Base-by-base conservation (phyloP, 805 yeast genomes). In the Tanozyma kutaoensis region DNA sequence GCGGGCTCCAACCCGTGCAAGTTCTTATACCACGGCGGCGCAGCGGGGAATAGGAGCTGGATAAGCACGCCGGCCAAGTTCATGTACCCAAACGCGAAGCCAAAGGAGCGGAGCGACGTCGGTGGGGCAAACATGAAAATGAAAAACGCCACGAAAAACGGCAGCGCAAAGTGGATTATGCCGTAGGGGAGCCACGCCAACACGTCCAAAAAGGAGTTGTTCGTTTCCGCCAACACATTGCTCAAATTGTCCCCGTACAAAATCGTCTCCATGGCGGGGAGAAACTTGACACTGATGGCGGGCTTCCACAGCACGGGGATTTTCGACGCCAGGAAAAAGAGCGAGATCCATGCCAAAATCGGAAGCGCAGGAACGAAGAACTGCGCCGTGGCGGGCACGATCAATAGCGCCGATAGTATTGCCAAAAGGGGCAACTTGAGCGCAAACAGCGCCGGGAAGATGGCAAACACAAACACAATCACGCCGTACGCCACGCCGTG, bases 131-230 rank as follows among this genome's bases (percentile, higher is more conserved):
- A 91, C 16, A 91, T 36, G 43, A 84, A 88, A 26, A 82, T 53
- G 27, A 85, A 46, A 2, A 62, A 69, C 1, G 96, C 88, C 22
- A 81, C 80, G 4, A 88, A 70, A 45, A 86, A 84, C 3, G 98
- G 97, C 10, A 82, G 69, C n/a, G 80, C 72, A 43, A 81, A 88
- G 55, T 88, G 98, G 31, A 81, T 61, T 10, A 91, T 47, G 2
- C 98, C 98, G 47, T 88, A 88, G 2, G 98, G 97, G 22, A 88
- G 52, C 95, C 95, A 86, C 4, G 96, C 95, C 26, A 82, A 40
- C n/a, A 86, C 59, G 46, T 86, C 97, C 29, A 81, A 56, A 5
- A 72, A 40, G 2, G 77, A 49, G 34, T 63, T 69, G 12, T 78
- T 74, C 11, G 73, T 61, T 5, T 86, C 69, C 1, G 95, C 91